Base-by-base conservation (phyloP, 2,329 filamentous ascomycete species). In the Mycosphaerella sp. region DNA sequence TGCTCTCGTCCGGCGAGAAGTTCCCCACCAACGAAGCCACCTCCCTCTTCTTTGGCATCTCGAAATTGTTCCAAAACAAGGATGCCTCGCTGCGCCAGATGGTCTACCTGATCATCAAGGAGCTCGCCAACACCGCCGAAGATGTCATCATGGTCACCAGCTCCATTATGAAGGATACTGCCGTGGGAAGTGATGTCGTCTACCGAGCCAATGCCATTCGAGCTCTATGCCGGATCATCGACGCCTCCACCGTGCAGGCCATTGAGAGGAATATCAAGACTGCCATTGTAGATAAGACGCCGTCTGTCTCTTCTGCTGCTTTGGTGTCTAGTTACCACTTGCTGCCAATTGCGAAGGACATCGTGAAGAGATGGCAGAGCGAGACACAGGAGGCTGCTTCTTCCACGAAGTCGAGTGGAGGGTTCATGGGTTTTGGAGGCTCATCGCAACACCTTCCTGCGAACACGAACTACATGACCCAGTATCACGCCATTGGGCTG, bases 81-180 rank as follows among this genome's bases (percentile, higher is more conserved):
- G 93, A 98, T 85, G 87, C 90, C 65, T 91, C 89, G 64, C 79
- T 98, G 68, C 89, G 93, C 66, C 93, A 98, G 78, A 96, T 97
- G 90, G 91, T 98, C 45, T 95, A 97, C 75, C 79, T 97, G 61
- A 85, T 96, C 69, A 88, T 97, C 76, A 98, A 97, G 81, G 93
- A 98, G 79, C 79, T 98, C 66, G 89, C 91, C 61, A 83, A 84
- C 71, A 95, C 89, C 18, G 93, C 93, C 53, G 89, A 97, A 75
- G 93, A 98, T 78, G 94, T 96, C 59, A 98, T 98, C 70, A 97
- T 98, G 93, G 93, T 96, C 56, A 98, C 93, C 14, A 95, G 89
- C 73, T 96, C 91, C 62, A 96, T 98, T 64, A 98, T 97, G 93
- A 98, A 98, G 78, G 93, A 98, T 71, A 96, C 91, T 9, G 89